A percentile compares a stretch with the other conserved stretches of the same genome.
Conservation (phyloP, 495 filamentous ascomycete species). For the Astrocystis sublimbata region DNA sequence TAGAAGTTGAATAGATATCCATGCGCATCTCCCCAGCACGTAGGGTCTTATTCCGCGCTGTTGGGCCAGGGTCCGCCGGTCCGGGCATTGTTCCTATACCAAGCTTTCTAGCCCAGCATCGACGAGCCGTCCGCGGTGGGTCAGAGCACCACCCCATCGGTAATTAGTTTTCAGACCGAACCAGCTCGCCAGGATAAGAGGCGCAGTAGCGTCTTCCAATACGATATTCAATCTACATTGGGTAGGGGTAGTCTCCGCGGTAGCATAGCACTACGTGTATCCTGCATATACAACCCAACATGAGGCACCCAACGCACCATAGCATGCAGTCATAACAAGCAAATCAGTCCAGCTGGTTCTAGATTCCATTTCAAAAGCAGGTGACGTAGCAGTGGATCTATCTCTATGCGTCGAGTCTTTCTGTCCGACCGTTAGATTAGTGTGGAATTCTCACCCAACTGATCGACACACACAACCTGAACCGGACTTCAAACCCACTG, state of each 20-base stretch:
- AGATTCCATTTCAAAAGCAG: neutral
- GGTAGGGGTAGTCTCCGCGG: too few relatives aligned
- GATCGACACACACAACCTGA: too few relatives aligned
- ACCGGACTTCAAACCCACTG: too few relatives aligned
- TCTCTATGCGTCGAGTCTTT: neutral
- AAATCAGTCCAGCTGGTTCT: neutral
- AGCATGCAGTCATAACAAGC: neutral
- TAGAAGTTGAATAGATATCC: neutral
- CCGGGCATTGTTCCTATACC: neutral
- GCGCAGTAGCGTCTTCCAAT: neutral
- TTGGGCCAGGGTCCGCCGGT: neutral
- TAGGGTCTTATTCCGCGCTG: constrained; percentile 4
- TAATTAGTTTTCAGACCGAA: too few relatives aligned
- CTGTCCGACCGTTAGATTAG: neutral
- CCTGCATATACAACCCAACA: too few relatives aligned
- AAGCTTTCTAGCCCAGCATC: neutral
- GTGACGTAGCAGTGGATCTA: neutral
- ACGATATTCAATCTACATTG: too few relatives aligned
- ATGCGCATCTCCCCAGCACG: neutral
- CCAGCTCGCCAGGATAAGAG: neutral
- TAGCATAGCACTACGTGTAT: too few relatives aligned
- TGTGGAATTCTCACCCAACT: too few relatives aligned
- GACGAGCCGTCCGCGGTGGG: neutral
- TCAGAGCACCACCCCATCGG: neutral
- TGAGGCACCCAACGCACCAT: too few relatives aligned